Evolutionary conservation across 192 early-diverging fungal species (phyloP).

Genomic region (Dissophora ornata): DNA sequence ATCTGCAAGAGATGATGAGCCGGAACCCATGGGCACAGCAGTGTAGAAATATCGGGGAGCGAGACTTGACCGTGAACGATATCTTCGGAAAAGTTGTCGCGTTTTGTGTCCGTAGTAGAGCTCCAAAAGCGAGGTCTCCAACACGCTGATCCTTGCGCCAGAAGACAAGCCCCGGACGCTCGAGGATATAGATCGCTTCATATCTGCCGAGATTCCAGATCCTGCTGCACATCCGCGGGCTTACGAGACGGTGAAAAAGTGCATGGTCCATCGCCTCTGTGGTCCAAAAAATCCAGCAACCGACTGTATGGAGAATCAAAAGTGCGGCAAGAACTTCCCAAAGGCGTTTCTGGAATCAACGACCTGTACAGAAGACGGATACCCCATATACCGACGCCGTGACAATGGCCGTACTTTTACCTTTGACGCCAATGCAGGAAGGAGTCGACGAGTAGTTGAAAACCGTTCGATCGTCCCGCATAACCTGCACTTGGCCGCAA

Average conservation of each 20-base stretch:
- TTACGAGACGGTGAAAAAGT: conserved; percentile 6
- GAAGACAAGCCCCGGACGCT: neutral
- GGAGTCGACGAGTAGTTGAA: no score
- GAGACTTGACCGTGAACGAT: no score
- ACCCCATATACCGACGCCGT: conserved; percentile 23
- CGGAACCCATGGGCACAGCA: no score
- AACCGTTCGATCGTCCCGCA: conserved; percentile 36
- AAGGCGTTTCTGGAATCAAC: conserved; percentile 7
- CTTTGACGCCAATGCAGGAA: no score
- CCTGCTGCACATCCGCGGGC: neutral
- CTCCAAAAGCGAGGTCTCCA: conserved; percentile 44
- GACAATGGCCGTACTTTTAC: neutral
- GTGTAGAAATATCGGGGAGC: no score
- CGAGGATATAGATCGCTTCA: neutral
- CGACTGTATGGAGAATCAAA: conserved; percentile 17
- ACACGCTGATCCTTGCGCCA: neutral
- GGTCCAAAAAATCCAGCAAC: neutral
- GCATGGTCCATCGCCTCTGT: conserved; percentile 45
- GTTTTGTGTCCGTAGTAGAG: conserved; percentile 29
- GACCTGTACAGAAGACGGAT: neutral
- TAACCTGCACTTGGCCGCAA: conserved; percentile 24
- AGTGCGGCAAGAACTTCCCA: conserved; percentile 26
- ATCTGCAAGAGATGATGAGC: no score
- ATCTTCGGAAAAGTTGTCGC: conserved; percentile 20
- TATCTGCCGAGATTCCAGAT: conserved; percentile 39